Base-by-base conservation (phyloP, 2,329 filamentous ascomycete species). In the Uncinocarpus reesii region DNA sequence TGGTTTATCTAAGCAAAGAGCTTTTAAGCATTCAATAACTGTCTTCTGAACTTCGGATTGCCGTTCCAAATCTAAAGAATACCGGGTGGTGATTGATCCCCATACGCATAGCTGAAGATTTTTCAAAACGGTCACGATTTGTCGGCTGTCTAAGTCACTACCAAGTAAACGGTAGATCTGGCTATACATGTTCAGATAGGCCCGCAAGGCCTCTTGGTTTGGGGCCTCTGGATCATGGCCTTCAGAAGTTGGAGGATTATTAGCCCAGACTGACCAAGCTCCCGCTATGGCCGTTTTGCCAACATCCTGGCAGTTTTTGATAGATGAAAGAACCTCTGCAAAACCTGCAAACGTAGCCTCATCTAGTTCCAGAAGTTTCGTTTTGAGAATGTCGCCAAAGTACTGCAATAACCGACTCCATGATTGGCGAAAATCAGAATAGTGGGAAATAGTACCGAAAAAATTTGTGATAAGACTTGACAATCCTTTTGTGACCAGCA, bases 191-290 rank as follows among this genome's bases (percentile, higher is more conserved):
- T 81, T 76, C 1, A 92, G 77, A 67, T 95, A 95, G n/a, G 88
- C 84, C 24, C 86, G 70, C n/a, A 90, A 76, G 8, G 86, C 88
- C 49, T 82, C 81, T 60, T 95, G 86, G 55, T 92, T 93, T 52
- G 84, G 77, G 2, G 68, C 67, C 0, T 71, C 65, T 42, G 69
- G 60, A 32, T 74, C 68, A 10, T 65, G 60, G 28, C 67, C 56
- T 26, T 67, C 67, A 1, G 71, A 65, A 2, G 73, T 66, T 0
- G 82, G 81, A n/a, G 84, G 72, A 1, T 78, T 77, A 32, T 77
- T 71, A 13, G 77, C 78, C 84, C 84, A 89, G 3, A 88, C 64
- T 24, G 73, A 68, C 84, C 84, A 88, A 1, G 77, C 79, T 26
- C 76, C 66, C 42, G 79, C 72, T 43, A 85, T 69, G 1, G 80